Base-by-base conservation (phyloP, 495 filamentous ascomycete species). In the Penicillium alfredii region DNA sequence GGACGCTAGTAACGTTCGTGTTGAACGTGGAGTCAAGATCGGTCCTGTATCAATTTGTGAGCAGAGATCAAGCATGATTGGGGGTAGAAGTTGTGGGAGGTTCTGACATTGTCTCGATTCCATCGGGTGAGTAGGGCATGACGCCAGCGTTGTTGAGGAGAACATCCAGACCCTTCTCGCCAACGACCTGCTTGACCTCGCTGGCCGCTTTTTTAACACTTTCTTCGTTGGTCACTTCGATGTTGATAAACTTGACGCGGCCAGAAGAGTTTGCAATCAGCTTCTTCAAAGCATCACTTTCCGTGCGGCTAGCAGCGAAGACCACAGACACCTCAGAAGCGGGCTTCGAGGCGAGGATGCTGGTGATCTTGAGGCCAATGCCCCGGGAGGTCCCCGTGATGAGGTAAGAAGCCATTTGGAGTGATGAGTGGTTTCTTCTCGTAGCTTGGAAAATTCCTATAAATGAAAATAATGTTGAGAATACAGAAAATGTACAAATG, bases 321-420 rank as follows among this genome's bases (percentile, higher is more conserved):
- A 71, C 47, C 35, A 69, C 47, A 15, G 39, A 30, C 23, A 51
- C 37, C 41, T 62, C 8, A 15, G 45, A n/a, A 36, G 41, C 8
- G 30, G 51, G 35, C 12, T 8, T 16, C 1, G 58, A 35, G n/a
- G n/a, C n/a, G 8, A 40, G 35, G 14, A 48, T 42, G 13, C 61
- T 56, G 6, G 58, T 62, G 21, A 76, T 67, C 23, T 60, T 71
- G 21, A 56, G 57, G 20, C 73, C 73, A 43, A 73, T 73, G n/a
- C 73, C 72, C 2, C 66, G 69, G 2, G 67, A 64, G 20, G 59
- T 40, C 1, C 71, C 45, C 58, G 53, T 19, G 55, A 46, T 23
- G 8, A 42, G 33, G 9, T n/a, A n/a, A n/a, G n/a, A n/a, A n/a
- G n/a, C n/a, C n/a, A n/a, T n/a, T n/a, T n/a, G n/a, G n/a, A n/a